Conservation (phyloP, 2,329 filamentous ascomycete genomes). For the Aspergillus pseudoviridinutans region DNA sequence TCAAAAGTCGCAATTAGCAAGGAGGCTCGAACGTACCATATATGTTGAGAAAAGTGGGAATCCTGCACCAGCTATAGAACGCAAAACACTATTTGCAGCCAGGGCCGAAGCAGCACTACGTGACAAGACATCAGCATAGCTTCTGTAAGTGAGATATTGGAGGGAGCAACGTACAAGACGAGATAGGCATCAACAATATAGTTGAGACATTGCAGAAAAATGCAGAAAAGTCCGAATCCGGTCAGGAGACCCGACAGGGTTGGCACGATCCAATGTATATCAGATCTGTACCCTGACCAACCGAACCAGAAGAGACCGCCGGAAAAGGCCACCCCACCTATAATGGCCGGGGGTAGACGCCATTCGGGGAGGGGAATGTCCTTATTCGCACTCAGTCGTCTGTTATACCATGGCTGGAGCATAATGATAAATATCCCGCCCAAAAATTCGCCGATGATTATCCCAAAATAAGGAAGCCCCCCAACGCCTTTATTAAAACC, state of each 20-base stretch:
- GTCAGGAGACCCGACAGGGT: constrained; percentile 47
- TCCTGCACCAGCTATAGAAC: constrained; percentile 33
- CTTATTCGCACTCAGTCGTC: constrained; percentile 65
- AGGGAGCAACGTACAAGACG: constrained; percentile 41
- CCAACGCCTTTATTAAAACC: constrained; percentile 65
- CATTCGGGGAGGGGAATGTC: constrained; percentile 54
- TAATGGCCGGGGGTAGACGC: constrained; percentile 51
- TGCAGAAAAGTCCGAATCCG: constrained; percentile 54
- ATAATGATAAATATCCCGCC: constrained; percentile 62
- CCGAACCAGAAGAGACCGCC: constrained; percentile 73
- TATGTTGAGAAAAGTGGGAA: constrained; percentile 36
- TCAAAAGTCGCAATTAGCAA: not conserved
- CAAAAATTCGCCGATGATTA: constrained; percentile 69
- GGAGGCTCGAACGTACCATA: constrained; percentile 21
- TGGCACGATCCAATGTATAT: constrained; percentile 40
- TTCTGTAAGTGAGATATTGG: not conserved
- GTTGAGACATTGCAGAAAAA: constrained; percentile 55
- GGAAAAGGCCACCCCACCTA: constrained; percentile 51
- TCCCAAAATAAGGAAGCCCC: constrained; percentile 79
- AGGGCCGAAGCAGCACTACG: constrained; percentile 45
- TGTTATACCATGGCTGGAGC: constrained; percentile 63
- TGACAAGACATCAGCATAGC: not conserved
- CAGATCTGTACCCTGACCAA: constrained; percentile 58
- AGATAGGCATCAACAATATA: constrained; percentile 59
- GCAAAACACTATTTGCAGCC: constrained; percentile 47